Percentiles rank a stretch among this genome's conserved stretches.
Evolutionary conservation across 768 basidiomycete species (phyloP).

Genomic region (Pleurotus pulmonarius): DNA sequence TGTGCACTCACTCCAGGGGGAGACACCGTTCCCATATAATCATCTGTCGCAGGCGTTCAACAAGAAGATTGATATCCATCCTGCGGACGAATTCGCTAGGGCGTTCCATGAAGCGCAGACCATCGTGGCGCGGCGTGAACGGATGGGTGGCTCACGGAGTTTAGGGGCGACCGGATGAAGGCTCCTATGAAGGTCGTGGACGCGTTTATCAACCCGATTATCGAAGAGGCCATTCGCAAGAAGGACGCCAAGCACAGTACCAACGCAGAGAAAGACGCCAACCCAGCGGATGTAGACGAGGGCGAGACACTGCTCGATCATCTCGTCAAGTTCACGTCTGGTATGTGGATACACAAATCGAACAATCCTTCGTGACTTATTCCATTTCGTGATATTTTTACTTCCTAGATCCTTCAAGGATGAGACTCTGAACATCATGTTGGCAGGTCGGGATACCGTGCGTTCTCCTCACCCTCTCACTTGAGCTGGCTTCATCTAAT

Average conservation of each 20-base stretch:
- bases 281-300: conserved; percentile 12
- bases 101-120: conserved; percentile 32
- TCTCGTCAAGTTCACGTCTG: conserved; percentile 32
- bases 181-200: conserved; percentile 35
- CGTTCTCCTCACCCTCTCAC: neutral
- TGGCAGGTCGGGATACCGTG: conserved; percentile 17
- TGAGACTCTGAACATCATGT: conserved; percentile 16
- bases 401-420: conserved; percentile 16
- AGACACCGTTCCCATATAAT: conserved; percentile 33
- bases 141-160: conserved; percentile 29
- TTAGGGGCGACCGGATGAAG: conserved; percentile 25
- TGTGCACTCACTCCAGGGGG: conserved; percentile 31
- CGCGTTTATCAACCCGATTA: conserved; percentile 26
- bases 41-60: conserved; percentile 3
- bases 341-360: conserved; percentile 16
- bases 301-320: conserved; percentile 39
- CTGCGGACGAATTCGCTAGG: conserved; percentile 18
- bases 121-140: conserved; percentile 21
- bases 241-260: conserved; percentile 8
- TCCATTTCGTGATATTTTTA: no score
- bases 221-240: conserved; percentile 21
- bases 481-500: neutral
- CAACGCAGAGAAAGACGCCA: conserved; percentile 9
- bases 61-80: neutral
- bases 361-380: no score